Conservation (phyloP, 331 rosid genomes). For the Rosa hybrid region DNA sequence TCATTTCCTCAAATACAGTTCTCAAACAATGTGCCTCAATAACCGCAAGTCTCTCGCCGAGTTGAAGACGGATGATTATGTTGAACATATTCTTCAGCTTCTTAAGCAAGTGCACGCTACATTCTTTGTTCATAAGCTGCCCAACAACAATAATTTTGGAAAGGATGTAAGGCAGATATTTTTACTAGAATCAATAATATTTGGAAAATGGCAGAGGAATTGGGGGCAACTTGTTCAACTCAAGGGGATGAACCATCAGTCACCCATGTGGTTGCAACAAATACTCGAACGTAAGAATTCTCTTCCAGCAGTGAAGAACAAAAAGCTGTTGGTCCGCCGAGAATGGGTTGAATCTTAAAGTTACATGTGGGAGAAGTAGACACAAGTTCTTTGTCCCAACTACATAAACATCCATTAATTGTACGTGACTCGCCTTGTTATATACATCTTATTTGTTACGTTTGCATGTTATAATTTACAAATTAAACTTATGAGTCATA, state of each 20-base stretch:
- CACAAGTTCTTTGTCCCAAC: slow-evolving; percentile 26
- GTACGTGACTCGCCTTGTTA: too few relatives aligned
- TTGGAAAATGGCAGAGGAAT: background rate
- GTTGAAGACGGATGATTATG: slow-evolving; percentile 55
- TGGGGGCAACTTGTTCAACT: background rate
- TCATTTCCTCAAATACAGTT: slow-evolving; percentile 44
- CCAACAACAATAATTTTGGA: background rate
- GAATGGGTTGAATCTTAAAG: slow-evolving; percentile 69
- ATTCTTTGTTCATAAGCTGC: background rate
- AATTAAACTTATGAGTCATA: too few relatives aligned
- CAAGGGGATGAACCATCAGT: slow-evolving; percentile 27
- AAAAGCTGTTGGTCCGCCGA: slow-evolving; percentile 61
- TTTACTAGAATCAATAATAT: background rate
- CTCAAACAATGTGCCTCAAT: slow-evolving; percentile 16
- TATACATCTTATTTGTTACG: too few relatives aligned
- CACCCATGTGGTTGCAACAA: slow-evolving; percentile 39
- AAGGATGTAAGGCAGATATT: slow-evolving; percentile 28
- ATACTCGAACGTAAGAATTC: slow-evolving; percentile 63
- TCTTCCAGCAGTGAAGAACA: slow-evolving; percentile 51
- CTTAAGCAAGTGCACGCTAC: slow-evolving; percentile 53
- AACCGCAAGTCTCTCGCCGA: slow-evolving; percentile 67
- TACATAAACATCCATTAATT: too few relatives aligned
- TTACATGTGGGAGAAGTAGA: slow-evolving; percentile 66
- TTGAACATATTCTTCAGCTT: slow-evolving; percentile 48
- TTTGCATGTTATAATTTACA: too few relatives aligned